Base-by-base conservation (phyloP, 1,284 basidiomycete genomes). In the Exsudoporus floridanus region DNA sequence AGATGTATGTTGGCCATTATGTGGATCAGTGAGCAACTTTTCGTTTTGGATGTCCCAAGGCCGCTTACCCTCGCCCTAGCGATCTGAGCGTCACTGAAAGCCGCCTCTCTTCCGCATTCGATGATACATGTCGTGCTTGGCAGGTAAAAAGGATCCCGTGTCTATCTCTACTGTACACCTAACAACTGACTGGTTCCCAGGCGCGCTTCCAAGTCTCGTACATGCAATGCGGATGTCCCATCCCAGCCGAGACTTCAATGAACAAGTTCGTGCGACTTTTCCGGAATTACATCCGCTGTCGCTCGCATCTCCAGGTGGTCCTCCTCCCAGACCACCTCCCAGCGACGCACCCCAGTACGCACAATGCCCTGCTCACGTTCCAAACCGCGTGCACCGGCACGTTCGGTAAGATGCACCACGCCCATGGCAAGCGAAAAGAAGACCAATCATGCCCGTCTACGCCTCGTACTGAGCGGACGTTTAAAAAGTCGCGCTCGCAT, bases 141-240 rank as follows among this genome's bases (percentile, higher is more conserved):
- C 60, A 64, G 60, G 64, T 64, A 49, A 45, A 52, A 27, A 5
- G 4, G 9, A 34, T 23, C 12, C 19, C 0, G 21, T 14, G 19
- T 33, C 7, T n/a, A 21, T 47, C 1, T 48, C 27, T 16, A 9
- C 12, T 40, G 23, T 37, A 8, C 16, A 16, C 3, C 14, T 31
- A 7, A 52, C 31, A 21, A 27, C 28, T 8, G 25, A 30, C 3
- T 27, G 0, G 49, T 27, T 19, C 19, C 35, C 28, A 77, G 71
- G 53, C 62, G 2, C 74, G 76, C 4, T 79, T 74, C 58, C 63
- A 67, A 36, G 62, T 72, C 14, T 54, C 69, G 7, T 80, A 80
- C 58, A 73, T 67, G 31, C 73, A 78, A 50, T 80, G 79, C 38
- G 78, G 78, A 6, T 79, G 78, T 55, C 73, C 75, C 0, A 48